A percentile compares a stretch with the other conserved stretches of the same genome.
Evolutionary conservation across 345 rosid species (phyloP).

Genomic region (Eucalyptus microcorys): DNA sequence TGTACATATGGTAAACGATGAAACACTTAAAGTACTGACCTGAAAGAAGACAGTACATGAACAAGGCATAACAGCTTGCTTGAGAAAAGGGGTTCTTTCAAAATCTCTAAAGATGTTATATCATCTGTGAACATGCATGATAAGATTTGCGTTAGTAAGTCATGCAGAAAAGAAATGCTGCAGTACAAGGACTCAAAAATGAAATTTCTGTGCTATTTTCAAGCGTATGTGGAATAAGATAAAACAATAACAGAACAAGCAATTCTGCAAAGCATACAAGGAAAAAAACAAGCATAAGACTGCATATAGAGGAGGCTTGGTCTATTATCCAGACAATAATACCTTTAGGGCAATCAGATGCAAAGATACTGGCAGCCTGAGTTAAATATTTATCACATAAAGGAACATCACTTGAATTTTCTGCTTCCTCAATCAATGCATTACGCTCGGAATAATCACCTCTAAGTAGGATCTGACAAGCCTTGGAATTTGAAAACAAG

Average conservation of each 20-base stretch:
- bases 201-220: background rate
- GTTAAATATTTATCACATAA: constrained; percentile 44
- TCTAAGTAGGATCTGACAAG: constrained; percentile 48
- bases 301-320: background rate
- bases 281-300: background rate
- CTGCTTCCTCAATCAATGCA: constrained; percentile 40
- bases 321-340: background rate
- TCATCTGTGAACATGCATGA: background rate
- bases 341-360: constrained; percentile 41
- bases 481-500: constrained; percentile 26
- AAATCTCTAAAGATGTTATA: constrained; percentile 31
- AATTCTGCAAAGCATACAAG: background rate
- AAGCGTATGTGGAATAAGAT: background rate
- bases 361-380: constrained; percentile 40
- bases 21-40: constrained; percentile 32
- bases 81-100: constrained; percentile 81
- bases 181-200: background rate
- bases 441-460: constrained; percentile 38
- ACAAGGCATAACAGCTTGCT: constrained; percentile 59
- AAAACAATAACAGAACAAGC: background rate
- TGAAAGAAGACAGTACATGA: constrained; percentile 71
- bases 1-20: background rate
- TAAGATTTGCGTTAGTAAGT: background rate
- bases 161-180: background rate
- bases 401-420: constrained; percentile 27